A percentile compares a stretch with the other conserved stretches of the same genome.
Evolutionary conservation across 352 stramenopile species (phyloP).

Genomic region (Stephanocyclus meneghinianus): DNA sequence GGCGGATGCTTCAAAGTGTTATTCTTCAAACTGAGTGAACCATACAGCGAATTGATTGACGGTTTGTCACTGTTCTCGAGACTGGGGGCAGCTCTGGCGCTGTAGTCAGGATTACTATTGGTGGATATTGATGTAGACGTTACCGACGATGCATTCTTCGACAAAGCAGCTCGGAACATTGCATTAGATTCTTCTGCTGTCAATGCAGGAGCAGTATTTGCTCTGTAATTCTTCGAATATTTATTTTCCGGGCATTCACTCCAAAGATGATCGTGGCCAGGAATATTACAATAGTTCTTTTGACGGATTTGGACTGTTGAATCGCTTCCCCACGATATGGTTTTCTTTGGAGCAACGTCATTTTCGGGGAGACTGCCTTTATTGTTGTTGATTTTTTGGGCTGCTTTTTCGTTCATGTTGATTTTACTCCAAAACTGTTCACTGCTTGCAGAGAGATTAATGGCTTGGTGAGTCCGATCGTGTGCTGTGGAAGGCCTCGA

Average conservation of each 20-base stretch:
- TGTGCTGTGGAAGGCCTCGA: background rate
- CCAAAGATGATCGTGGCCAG: constrained; percentile 9
- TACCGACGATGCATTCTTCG: background rate
- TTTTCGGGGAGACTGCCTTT: background rate
- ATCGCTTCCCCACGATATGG: constrained; percentile 1
- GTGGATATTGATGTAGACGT: background rate
- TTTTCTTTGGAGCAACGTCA: background rate
- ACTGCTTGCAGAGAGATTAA: too few species aligned
- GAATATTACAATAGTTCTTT: constrained; percentile 6
- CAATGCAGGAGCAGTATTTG: background rate
- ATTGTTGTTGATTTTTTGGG: background rate
- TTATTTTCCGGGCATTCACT: constrained; percentile 10
- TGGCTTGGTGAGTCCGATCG: too few species aligned
- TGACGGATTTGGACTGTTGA: background rate
- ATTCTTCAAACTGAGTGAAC: constrained; percentile 5
- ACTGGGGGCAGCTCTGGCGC: too few species aligned
- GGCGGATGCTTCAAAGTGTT: constrained; percentile 3
- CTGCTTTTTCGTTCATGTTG: background rate
- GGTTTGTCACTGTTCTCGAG: background rate
- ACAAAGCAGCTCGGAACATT: constrained; percentile 4
- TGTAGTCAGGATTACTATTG: background rate
- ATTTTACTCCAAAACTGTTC: constrained; percentile 4
- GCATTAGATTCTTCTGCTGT: constrained; percentile 6
- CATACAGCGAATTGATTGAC: constrained; percentile 11
- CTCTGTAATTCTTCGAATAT: background rate